phyloP scores from a whole-genome alignment of 306 rosid genomes.

The Dalbergia cochinchinensis region DNA sequence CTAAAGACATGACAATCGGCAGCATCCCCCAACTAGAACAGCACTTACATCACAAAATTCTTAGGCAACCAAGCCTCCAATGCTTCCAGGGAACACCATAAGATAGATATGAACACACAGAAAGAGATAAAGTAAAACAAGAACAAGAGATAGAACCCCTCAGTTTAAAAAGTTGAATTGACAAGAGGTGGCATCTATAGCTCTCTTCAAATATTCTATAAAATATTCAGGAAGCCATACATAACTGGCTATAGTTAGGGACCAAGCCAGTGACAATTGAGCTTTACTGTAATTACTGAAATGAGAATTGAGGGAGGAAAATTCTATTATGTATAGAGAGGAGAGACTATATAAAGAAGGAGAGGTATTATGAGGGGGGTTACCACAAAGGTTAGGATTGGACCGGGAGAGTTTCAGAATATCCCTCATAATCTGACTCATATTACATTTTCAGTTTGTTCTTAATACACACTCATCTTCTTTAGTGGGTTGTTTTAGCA shows the following conservation, averaged over 20 bases:
- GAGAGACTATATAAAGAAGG: too few relatives aligned
- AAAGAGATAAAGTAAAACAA: background rate
- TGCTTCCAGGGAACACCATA: slow-evolving; percentile 20
- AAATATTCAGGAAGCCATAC: slow-evolving; percentile 25
- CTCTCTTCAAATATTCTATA: slow-evolving; percentile 10
- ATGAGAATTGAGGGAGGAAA: too few relatives aligned
- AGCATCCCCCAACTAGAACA: slow-evolving; percentile 35
- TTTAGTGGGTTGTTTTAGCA: too few relatives aligned
- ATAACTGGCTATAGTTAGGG: background rate
- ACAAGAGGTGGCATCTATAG: slow-evolving; percentile 4
- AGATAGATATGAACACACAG: slow-evolving; percentile 10
- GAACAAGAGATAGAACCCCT: slow-evolving; percentile 6
- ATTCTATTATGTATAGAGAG: too few relatives aligned
- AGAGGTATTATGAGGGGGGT: too few relatives aligned
- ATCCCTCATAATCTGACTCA: too few relatives aligned
- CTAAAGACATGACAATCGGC: slow-evolving; percentile 6
- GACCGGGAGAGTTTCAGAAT: too few relatives aligned
- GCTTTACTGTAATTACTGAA: too few relatives aligned
- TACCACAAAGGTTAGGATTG: too few relatives aligned
- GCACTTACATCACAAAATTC: slow-evolving; percentile 6
- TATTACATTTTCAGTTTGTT: too few relatives aligned
- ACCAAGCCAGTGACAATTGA: too few relatives aligned
- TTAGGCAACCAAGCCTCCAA: slow-evolving; percentile 6
- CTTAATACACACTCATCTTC: too few relatives aligned
- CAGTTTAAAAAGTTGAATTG: slow-evolving; percentile 1